Conservation (phyloP, 1,284 basidiomycete species). For the Rhodotorula sp. region DNA sequence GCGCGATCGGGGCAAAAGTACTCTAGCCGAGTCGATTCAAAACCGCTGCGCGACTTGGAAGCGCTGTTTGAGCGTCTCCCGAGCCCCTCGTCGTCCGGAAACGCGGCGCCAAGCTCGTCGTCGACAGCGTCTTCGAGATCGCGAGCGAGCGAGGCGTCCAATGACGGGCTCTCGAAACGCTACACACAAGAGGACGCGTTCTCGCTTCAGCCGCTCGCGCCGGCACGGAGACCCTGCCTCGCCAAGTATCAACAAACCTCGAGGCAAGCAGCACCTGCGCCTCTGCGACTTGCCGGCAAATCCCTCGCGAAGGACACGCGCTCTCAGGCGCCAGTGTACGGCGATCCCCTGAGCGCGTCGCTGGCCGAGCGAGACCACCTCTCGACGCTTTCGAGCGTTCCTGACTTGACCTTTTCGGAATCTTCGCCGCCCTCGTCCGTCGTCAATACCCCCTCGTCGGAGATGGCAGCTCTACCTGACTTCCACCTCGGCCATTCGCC, state of each 20-base stretch:
- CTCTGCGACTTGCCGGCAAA: constrained; percentile 8
- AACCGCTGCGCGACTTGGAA: constrained; percentile 35
- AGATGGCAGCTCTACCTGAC: too few relatives aligned
- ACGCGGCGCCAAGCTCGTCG: not conserved
- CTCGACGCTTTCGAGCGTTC: too few relatives aligned
- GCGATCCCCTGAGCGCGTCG: constrained; percentile 6
- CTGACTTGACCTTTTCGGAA: too few relatives aligned
- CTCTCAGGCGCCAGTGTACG: not conserved
- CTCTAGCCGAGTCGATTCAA: constrained; percentile 33
- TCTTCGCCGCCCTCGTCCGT: too few relatives aligned
- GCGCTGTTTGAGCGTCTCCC: constrained; percentile 6
- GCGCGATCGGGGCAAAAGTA: not conserved
- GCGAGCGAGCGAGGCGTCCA: not conserved
- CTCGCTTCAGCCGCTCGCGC: not conserved
- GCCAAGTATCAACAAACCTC: not conserved
- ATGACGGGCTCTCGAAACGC: too few relatives aligned
- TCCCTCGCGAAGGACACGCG: not conserved
- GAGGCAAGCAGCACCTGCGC: not conserved
- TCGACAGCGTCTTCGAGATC: not conserved
- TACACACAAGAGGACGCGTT: not conserved
- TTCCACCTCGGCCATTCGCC: too few relatives aligned
- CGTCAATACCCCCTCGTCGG: too few relatives aligned
- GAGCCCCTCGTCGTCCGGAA: not conserved
- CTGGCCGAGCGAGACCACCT: constrained; percentile 19
- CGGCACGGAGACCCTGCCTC: not conserved